phyloP scores from a whole-genome alignment of 202 grass and related monocot genomes.

The Carex arenaria region DNA sequence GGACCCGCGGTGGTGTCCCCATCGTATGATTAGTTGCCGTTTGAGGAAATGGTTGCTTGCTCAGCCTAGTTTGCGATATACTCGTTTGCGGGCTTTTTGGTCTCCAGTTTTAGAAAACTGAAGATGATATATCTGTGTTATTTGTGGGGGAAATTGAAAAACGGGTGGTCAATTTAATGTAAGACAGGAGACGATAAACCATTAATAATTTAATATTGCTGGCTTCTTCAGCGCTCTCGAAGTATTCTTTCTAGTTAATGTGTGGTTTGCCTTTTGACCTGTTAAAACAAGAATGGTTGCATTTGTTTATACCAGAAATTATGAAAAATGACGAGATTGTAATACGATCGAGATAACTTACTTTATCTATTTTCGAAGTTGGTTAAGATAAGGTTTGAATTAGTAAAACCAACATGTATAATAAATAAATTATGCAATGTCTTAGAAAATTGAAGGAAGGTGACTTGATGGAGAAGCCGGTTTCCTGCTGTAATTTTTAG shows the following conservation, averaged over 20 bases:
- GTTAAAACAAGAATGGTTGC: neutral
- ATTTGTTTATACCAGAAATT: neutral
- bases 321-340: neutral
- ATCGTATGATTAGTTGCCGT: neutral
- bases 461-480: neutral
- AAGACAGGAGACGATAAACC: neutral
- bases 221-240: neutral
- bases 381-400: conserved; percentile 6
- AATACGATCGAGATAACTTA: neutral
- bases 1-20: no score
- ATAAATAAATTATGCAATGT: neutral
- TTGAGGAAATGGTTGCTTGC: neutral
- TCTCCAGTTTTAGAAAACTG: neutral
- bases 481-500: no score
- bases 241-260: neutral
- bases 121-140: neutral
- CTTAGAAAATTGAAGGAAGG: neutral
- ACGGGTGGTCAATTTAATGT: no score
- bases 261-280: neutral
- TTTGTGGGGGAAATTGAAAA: neutral
- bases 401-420: neutral
- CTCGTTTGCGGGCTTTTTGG: neutral
- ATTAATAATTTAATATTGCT: neutral
- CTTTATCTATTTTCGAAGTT: neutral
- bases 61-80: neutral